Conservation (phyloP, 331 rosid genomes). For the Stylosanthes scabra region DNA sequence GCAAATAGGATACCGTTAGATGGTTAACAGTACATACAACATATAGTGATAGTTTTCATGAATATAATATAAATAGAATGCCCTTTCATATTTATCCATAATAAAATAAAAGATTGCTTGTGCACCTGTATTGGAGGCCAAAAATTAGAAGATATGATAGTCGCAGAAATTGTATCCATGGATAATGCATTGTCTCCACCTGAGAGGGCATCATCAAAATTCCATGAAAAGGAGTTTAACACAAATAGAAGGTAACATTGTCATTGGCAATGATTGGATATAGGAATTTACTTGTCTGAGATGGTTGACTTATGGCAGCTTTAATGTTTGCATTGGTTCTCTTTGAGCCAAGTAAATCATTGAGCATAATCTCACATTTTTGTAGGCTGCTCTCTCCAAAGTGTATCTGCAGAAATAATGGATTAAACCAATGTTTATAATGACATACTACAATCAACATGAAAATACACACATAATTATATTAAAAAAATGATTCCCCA, state of each 20-base stretch:
- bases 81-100: neutral
- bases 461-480: neutral
- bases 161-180: conserved; percentile 76
- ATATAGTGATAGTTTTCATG: too few relatives aligned
- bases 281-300: conserved; percentile 57
- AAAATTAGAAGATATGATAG: conserved; percentile 90
- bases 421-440: conserved; percentile 34
- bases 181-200: conserved; percentile 60
- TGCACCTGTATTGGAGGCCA: conserved; percentile 98
- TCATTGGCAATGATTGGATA: conserved; percentile 24
- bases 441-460: conserved; percentile 29
- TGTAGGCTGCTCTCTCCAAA: conserved; percentile 98
- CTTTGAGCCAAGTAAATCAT: conserved; percentile 92
- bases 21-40: neutral
- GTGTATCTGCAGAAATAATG: conserved; percentile 72
- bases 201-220: conserved; percentile 36
- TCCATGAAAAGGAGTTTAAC: conserved; percentile 31
- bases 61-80: conserved; percentile 7
- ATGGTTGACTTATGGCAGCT: conserved; percentile 74
- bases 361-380: conserved; percentile 98
- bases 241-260: conserved; percentile 20
- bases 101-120: neutral
- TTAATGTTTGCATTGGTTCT: conserved; percentile 78
- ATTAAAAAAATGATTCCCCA: conserved; percentile 18
- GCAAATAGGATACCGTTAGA: neutral